Conservation (phyloP, 2,329 filamentous ascomycete species). For the Nemania sp. region DNA sequence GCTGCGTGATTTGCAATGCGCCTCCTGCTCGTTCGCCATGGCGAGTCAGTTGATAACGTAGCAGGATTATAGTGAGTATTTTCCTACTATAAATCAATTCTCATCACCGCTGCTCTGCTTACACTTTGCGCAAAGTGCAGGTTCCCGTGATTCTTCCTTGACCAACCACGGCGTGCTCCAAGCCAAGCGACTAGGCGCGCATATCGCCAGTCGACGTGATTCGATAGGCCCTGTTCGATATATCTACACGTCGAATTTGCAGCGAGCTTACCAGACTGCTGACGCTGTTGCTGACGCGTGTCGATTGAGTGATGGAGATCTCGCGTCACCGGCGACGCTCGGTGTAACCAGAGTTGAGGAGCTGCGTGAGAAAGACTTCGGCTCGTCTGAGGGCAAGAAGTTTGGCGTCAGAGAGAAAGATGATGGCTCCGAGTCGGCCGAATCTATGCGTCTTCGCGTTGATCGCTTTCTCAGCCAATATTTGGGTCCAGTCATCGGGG, state of each 20-base stretch:
- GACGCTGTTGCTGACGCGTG: constrained; percentile 65
- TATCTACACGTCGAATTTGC: constrained; percentile 77
- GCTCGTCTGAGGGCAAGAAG: constrained; percentile 67
- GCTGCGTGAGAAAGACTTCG: constrained; percentile 75
- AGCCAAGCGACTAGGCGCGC: constrained; percentile 68
- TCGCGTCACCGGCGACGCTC: constrained; percentile 23
- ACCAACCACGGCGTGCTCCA: constrained; percentile 83
- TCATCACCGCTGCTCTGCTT: neutral
- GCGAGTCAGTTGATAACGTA: constrained; percentile 89
- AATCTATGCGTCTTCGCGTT: constrained; percentile 66
- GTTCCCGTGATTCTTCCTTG: constrained; percentile 76
- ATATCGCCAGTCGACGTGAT: constrained; percentile 51
- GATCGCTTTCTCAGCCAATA: constrained; percentile 67
- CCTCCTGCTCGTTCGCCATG: constrained; percentile 81
- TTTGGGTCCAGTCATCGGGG: constrained; percentile 59
- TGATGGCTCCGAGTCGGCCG: constrained; percentile 65
- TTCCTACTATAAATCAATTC: too few relatives aligned
- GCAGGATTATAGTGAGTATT: constrained; percentile 68
- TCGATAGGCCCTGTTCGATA: constrained; percentile 52
- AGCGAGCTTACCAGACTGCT: constrained; percentile 73
- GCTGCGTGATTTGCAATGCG: constrained; percentile 44
- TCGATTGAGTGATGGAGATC: neutral
- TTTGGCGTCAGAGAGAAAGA: constrained; percentile 48
- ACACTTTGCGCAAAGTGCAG: constrained; percentile 59
- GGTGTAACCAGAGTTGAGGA: constrained; percentile 48